Evolutionary conservation across 2,329 filamentous ascomycete genomes (phyloP).

Genomic region (Colletotrichum melonis): DNA sequence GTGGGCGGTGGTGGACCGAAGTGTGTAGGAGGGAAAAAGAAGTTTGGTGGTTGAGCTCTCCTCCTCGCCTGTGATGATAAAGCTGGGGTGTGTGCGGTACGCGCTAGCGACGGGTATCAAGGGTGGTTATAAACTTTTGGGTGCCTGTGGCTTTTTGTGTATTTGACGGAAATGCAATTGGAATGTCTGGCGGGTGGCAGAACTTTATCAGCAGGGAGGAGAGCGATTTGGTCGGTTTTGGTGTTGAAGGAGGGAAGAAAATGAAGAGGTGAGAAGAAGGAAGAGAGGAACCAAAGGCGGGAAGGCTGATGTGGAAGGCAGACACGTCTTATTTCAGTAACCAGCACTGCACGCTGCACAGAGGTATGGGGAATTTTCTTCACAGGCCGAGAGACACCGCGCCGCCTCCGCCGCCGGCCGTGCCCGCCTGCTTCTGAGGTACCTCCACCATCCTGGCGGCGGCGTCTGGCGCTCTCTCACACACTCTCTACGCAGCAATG

Average conservation of each 20-base stretch:
- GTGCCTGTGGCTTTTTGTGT: background rate
- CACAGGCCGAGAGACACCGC: constrained; percentile 27
- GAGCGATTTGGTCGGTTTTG: constrained; percentile 11
- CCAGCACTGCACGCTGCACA: too few species aligned
- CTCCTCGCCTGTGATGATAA: constrained; percentile 31
- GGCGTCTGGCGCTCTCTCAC: background rate
- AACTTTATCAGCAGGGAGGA: constrained; percentile 34
- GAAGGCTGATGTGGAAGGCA: background rate
- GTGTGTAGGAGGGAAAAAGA: background rate
- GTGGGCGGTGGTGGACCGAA: background rate
- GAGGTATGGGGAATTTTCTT: constrained; percentile 25
- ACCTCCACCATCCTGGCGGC: background rate
- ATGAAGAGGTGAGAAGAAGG: background rate
- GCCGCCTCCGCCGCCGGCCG: background rate
- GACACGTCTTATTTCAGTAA: constrained; percentile 24
- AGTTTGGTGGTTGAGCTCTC: constrained; percentile 25
- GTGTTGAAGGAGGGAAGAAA: constrained; percentile 15
- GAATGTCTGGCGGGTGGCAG: background rate
- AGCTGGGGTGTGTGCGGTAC: constrained; percentile 7
- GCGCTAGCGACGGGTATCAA: constrained; percentile 22
- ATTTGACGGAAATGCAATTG: background rate
- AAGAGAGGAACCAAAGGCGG: background rate
- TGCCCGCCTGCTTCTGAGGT: background rate
- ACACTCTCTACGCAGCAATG: too few species aligned
- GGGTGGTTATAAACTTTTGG: background rate